Conservation (phyloP, 495 filamentous ascomycete species). For the Saxispiralis lemnorum region DNA sequence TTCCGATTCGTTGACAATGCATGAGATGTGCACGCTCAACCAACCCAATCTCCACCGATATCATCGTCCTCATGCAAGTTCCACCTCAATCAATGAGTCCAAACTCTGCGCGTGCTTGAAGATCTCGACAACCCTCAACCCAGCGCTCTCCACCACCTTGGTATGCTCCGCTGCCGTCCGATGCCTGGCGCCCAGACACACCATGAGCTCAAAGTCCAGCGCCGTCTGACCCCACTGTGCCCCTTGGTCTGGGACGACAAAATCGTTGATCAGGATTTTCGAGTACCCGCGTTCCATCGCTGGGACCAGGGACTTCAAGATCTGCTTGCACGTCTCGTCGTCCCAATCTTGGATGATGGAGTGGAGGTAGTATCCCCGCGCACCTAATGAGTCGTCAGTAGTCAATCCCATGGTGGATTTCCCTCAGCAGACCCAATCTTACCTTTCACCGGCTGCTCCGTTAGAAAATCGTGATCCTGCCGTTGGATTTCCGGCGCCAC, state of each 20-base stretch:
- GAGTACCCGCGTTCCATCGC: slow-evolving; percentile 33
- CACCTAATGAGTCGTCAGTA: slow-evolving; percentile 15
- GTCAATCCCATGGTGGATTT: no score
- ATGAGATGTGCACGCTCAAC: no score
- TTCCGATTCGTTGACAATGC: no score
- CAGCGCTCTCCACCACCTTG: slow-evolving; percentile 23
- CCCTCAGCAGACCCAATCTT: no score
- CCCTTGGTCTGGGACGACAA: slow-evolving; percentile 29
- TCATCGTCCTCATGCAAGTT: no score
- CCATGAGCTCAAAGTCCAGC: slow-evolving; percentile 33
- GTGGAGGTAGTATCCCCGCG: slow-evolving; percentile 23
- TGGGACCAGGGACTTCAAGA: slow-evolving; percentile 5
- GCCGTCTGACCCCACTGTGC: slow-evolving; percentile 27
- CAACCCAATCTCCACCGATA: no score
- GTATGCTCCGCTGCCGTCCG: slow-evolving; percentile 24
- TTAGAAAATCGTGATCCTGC: slow-evolving; percentile 33
- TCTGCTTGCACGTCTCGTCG: slow-evolving; percentile 3
- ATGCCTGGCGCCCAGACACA: slow-evolving; percentile 22
- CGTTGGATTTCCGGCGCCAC: not conserved
- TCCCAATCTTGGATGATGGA: slow-evolving; percentile 12
- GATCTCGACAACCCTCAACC: slow-evolving; percentile 29
- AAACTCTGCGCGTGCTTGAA: slow-evolving; percentile 2
- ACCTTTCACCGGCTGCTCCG: slow-evolving; percentile 30
- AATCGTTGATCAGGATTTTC: slow-evolving; percentile 35
- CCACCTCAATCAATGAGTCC: no score